Evolutionary conservation across 257 asterid genomes (phyloP), one percentile per base, ranked within the genome.

Genomic region (Gentiana straminea): DNA sequence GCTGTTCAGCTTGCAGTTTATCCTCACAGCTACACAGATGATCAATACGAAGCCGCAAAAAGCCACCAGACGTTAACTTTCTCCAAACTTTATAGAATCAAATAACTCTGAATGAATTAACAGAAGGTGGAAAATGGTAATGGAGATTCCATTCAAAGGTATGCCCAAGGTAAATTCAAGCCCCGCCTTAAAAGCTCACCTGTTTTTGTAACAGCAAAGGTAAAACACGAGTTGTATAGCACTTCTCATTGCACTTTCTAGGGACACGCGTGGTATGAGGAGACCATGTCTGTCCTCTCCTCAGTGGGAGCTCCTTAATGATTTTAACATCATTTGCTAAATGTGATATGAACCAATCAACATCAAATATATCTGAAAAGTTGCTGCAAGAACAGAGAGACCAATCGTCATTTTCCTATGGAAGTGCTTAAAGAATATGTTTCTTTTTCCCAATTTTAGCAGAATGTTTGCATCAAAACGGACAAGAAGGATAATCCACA

Each of bases 201-300:
- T 69, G 95, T 63, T 84, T 88, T 72, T 86, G 85, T 15, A 62
- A 5, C 33, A 88, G 94, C 51, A 83, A 79, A 58, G 99, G 99
- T 69, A 78, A 52, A 65, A 88, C 77, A 65, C 97, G 95, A 66
- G 58, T 77, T 36, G 64, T 55, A 64, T 92, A 92, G 79, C 95
- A 92, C 61, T 63, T 81, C 37, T 81, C 95, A 24, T 66, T 88
- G 87, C 97, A 88, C 75, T 92, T 92, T 70, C 97, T 81, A 55
- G 99, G 97, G 61, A 92, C 91, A 34, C 94, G 94, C 93, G 82
- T 89, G 33, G 77, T 82, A 60, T 85, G 68, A 54, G 99, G 99
- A 59, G 35, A 70, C 99, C 95, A 86, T 54, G 54, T 51, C 50
- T 68, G 78, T 50, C 94, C 93, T 77, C 83, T 80, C 78, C 88